Base-by-base conservation (phyloP, 192 early-diverging fungal species). In the Podila epicladia region DNA sequence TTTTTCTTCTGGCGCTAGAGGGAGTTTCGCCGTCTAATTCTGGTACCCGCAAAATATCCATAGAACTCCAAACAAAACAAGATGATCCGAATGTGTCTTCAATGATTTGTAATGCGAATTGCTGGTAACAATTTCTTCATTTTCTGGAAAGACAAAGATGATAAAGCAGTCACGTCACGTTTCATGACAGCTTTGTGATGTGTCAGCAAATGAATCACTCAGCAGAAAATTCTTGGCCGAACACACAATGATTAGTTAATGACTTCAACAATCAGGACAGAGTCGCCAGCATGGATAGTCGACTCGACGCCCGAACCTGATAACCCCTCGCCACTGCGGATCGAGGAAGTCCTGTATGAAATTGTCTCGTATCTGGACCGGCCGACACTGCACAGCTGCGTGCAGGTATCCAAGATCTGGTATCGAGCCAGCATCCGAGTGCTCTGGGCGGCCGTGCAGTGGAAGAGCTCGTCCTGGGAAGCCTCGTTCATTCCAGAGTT, bases 291-390 rank as follows among this genome's bases (percentile, higher is more conserved):
- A 63, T n/a, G 31, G 62, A 37, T 17, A 63, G 20, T n/a, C n/a
- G 62, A 35, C 20, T 32, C 13, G 15, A 45, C 41, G 17, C 41
- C 15, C 55, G 19, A 17, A 33, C 58, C 38, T 24, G 35, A 35
- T 17, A 17, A 38, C 9, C 59, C 13, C 22, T 80, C 77, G 8
- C 77, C 77, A 2, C 49, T 80, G 53, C 70, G 58, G 13, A 73
- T 80, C 33, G 77, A 80, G n/a, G 77, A 80, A 41, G 62, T 80
- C 31, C 66, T 80, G 41, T 63, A 53, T 29, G 75, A 72, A 45
- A 79, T 79, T 17, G 67, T 80, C 26, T 80, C 71, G 8, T 41
- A 73, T 59, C 67, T 80, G 15, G 71, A 80, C 49, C 67, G 63
- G 48, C 62, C 64, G 5, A 65, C 77, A 2, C 62, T 80, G 9